Conservation (phyloP, 2,329 filamentous ascomycete species). For the Alternaria ventricosa region DNA sequence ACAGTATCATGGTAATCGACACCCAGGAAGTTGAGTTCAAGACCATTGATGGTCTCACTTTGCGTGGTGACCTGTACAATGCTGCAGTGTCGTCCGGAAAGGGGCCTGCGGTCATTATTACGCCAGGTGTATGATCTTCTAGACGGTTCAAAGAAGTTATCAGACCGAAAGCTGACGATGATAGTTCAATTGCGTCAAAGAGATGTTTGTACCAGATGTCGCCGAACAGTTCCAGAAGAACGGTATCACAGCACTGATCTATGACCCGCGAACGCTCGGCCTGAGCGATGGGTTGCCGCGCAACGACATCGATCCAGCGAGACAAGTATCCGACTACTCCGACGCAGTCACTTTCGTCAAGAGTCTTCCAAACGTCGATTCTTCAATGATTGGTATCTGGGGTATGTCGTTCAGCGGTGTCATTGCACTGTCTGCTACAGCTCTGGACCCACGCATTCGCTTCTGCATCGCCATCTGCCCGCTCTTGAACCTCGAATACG, state of each 20-base stretch:
- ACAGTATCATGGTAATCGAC: too few species aligned
- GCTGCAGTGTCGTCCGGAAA: too few species aligned
- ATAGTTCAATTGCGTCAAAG: slow-evolving; percentile 39
- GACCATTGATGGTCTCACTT: too few species aligned
- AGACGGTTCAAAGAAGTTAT: too few species aligned
- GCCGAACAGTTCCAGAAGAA: slow-evolving; percentile 42
- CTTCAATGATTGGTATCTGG: slow-evolving; percentile 43
- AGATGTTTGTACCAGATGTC: slow-evolving; percentile 39
- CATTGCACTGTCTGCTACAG: slow-evolving; percentile 35
- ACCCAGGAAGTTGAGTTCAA: too few species aligned
- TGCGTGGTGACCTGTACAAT: too few species aligned
- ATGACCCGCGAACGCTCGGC: slow-evolving; percentile 48
- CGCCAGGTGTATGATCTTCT: too few species aligned
- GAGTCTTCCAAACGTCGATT: slow-evolving; percentile 28
- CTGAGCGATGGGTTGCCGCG: slow-evolving; percentile 49
- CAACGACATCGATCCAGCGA: slow-evolving; percentile 47
- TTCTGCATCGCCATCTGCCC: slow-evolving; percentile 31
- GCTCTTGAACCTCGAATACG: not conserved
- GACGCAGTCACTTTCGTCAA: slow-evolving; percentile 47
- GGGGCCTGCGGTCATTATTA: too few species aligned
- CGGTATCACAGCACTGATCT: slow-evolving; percentile 47
- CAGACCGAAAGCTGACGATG: too few species aligned
- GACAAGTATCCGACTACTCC: slow-evolving; percentile 41
- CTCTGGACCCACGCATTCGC: slow-evolving; percentile 41
- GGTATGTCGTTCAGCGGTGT: slow-evolving; percentile 44